Conservation (phyloP, 257 asterid species). For the Salvia rosmarinus region DNA sequence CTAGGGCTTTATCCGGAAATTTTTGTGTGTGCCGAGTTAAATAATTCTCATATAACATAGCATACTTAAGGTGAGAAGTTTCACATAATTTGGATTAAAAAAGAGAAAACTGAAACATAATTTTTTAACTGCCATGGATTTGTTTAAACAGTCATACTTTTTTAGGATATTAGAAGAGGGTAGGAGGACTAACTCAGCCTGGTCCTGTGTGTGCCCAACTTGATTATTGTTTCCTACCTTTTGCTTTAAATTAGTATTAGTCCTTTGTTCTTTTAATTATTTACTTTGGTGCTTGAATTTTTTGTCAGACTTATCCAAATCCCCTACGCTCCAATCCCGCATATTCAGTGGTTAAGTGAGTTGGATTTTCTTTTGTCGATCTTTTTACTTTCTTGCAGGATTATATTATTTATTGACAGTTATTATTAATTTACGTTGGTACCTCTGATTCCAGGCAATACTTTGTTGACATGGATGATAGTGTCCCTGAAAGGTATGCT, state of each 20-base stretch:
- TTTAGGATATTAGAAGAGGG: constrained; percentile 7
- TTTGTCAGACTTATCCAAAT: constrained; percentile 58
- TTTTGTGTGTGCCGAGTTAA: not conserved
- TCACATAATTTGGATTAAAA: not conserved
- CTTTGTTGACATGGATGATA: constrained; percentile 64
- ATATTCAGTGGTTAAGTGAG: constrained; percentile 68
- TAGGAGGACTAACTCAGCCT: no score
- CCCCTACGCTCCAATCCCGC: constrained; percentile 67
- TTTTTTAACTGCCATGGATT: constrained; percentile 15
- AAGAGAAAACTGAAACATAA: not conserved
- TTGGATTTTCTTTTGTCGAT: constrained; percentile 15
- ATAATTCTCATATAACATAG: not conserved
- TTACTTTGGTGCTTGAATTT: constrained; percentile 36
- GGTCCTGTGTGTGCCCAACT: constrained; percentile 13
- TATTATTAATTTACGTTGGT: not conserved
- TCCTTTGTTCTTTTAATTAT: not conserved
- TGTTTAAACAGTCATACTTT: constrained; percentile 8
- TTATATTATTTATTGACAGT: constrained; percentile 14
- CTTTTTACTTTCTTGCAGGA: not conserved
- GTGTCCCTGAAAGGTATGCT: constrained; percentile 58
- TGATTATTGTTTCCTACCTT: constrained; percentile 14
- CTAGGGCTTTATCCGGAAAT: not conserved
- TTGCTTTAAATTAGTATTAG: not conserved
- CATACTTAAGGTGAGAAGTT: constrained; percentile 13
- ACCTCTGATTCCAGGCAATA: constrained; percentile 56